Conservation (phyloP, 371 early-diverging fungal genomes). For the Mortierella sp. region DNA sequence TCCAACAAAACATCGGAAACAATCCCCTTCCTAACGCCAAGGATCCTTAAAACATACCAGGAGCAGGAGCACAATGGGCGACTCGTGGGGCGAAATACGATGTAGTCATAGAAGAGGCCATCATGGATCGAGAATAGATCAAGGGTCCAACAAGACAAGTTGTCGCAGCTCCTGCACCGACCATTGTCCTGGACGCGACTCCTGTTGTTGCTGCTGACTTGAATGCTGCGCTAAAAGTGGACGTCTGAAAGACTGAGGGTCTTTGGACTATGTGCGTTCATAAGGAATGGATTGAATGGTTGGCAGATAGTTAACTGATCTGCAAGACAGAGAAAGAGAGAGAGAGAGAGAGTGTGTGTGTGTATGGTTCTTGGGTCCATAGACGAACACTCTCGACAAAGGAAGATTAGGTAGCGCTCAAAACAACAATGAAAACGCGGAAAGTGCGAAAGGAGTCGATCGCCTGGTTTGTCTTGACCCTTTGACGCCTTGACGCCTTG, state of each 20-base stretch:
- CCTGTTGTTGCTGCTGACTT: slow-evolving; percentile 3
- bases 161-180: slow-evolving; percentile 31
- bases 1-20: not conserved
- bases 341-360: not conserved
- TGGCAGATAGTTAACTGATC: not conserved
- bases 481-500: not conserved
- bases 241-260: not conserved
- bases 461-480: not conserved
- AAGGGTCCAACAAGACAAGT: slow-evolving; percentile 37
- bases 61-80: slow-evolving; percentile 32
- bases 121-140: slow-evolving; percentile 19
- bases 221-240: not conserved
- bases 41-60: not conserved
- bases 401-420: no score
- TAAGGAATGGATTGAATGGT: not conserved
- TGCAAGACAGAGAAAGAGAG: not conserved
- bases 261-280: not conserved
- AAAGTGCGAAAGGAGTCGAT: not conserved
- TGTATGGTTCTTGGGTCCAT: no score
- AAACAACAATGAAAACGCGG: not conserved
- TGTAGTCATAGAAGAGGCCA: not conserved
- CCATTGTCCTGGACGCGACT: slow-evolving; percentile 13
- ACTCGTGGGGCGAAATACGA: not conserved
- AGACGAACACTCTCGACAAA: no score
- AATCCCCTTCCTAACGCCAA: slow-evolving; percentile 4